phyloP scores from a whole-genome alignment of 2,329 filamentous ascomycete genomes.

The Arthrobotrys megalospora region DNA sequence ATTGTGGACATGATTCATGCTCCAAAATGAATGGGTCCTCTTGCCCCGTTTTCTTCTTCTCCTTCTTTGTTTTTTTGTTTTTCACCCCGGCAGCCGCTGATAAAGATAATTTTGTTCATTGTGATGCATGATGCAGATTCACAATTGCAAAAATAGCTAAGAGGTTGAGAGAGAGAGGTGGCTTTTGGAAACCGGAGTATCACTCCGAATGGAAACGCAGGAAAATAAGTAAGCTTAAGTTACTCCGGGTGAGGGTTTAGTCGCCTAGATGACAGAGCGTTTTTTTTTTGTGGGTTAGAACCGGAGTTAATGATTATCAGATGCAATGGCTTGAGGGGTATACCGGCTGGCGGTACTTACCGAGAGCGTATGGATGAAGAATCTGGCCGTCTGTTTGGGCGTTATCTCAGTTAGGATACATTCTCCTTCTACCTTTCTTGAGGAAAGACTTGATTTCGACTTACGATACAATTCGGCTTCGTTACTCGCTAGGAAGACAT shows the following conservation, averaged over 20 bases:
- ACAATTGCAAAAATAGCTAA: not conserved
- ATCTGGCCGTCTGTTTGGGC: conserved; percentile 60
- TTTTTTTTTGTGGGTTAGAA: conserved; percentile 10
- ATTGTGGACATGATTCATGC: conserved; percentile 18
- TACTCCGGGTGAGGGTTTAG: not conserved
- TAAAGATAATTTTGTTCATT: not conserved
- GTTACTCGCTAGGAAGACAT: conserved; percentile 62
- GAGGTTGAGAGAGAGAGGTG: not conserved
- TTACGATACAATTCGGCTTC: conserved; percentile 62
- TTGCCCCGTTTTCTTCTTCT: not conserved
- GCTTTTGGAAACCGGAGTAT: conserved; percentile 14
- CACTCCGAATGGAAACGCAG: not conserved
- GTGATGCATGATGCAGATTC: not conserved
- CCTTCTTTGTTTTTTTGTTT: not conserved
- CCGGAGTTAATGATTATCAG: not conserved
- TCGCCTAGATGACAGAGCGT: conserved; percentile 6
- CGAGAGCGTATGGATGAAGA: conserved; percentile 63
- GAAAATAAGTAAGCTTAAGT: not conserved
- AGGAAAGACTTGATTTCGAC: not conserved
- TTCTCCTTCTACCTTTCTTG: not conserved
- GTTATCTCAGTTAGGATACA: not conserved
- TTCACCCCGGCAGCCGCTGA: conserved; percentile 2
- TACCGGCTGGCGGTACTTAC: conserved; percentile 32
- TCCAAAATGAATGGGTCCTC: not conserved
- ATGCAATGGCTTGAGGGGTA: not conserved